Base-by-base conservation (phyloP, 75 land plant genomes). In the Chamaecyparis obtusa region DNA sequence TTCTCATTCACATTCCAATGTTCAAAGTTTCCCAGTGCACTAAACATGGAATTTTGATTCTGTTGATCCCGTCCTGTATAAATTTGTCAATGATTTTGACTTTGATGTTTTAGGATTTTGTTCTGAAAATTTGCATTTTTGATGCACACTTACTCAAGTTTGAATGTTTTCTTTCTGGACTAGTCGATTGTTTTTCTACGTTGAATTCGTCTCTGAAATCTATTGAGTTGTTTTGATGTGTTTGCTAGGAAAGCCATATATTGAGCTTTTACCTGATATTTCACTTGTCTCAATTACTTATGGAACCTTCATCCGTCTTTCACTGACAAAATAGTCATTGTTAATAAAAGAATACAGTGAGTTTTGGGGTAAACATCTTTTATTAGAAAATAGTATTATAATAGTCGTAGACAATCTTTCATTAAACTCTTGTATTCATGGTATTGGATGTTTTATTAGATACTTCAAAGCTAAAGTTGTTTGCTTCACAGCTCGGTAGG, bases 1-100 rank as follows among this genome's bases (percentile, higher is more conserved):
- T 81, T n/a, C 9, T 81, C 48, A 21, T 80, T 44, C 49, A 44
- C 83, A 81, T 46, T 33, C 21, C 44, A 78, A 78, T 81, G 83
- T 44, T 24, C 15, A 81, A 37, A 32, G 0, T 81, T 81, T 78
- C 9, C 33, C 51, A 10, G 11, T 46, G 83, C 30, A 81, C 46
- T 33, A 27, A 27, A 46, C 30, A n/a, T n/a, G 10, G 46, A 10
- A 81, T 30, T 81, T 44, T 46, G 32, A 44, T 81, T 44, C 30
- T 37, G 9, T 44, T 81, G 54, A 46, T 30, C 27, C 33, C 46
- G 46, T 24, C 24, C 24, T 80, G 83, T 80, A 44, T 44, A 43
- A 27, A n/a, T 27, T 24, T 32, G 17, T 0, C 43, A 11, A 81
- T 81, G 83, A 27, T 46, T n/a, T 81, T 27, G 14, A 44, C 30